These are phyloP conservation scores for Taphrina deformans DNA, from an alignment of 1,139 yeast species.

Conservation along the genomic window DNA sequence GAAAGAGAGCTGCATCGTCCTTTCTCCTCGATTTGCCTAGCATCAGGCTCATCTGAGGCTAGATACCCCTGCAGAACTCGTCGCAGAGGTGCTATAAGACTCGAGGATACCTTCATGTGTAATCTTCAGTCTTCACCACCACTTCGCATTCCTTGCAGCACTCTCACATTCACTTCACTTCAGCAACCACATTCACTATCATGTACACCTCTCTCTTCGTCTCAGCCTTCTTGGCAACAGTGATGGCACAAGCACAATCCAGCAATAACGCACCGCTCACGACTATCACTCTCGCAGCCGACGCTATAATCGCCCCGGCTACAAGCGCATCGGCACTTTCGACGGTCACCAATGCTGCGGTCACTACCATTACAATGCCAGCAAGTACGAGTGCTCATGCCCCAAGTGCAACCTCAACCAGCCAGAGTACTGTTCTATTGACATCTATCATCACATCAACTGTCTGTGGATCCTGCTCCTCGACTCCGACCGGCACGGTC, in stretches of 20 bases:
- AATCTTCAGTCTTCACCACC: background rate
- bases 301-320: constrained; percentile 10
- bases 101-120: background rate
- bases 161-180: constrained; percentile 10
- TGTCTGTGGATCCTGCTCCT: constrained; percentile 5
- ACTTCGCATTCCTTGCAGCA: background rate
- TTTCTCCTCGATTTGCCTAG: constrained; percentile 8
- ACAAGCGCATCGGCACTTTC: constrained; percentile 11
- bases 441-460: constrained; percentile 17
- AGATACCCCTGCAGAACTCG: background rate
- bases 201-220: constrained; percentile 25
- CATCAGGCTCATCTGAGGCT: constrained; percentile 1
- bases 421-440: constrained; percentile 1
- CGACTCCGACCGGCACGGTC: background rate
- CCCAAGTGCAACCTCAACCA: background rate
- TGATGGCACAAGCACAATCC: constrained; percentile 10
- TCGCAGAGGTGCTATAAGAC: background rate
- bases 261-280: constrained; percentile 4
- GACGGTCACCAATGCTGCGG: constrained; percentile 7
- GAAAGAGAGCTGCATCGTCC: constrained; percentile 4
- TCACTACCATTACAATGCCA: constrained; percentile 20
- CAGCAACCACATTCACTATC: constrained; percentile 4
- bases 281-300: constrained; percentile 19
- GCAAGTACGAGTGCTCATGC: background rate
- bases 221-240: constrained; percentile 14